Conservation (phyloP, 768 basidiomycete species). For the Glaciozyma martinii region DNA sequence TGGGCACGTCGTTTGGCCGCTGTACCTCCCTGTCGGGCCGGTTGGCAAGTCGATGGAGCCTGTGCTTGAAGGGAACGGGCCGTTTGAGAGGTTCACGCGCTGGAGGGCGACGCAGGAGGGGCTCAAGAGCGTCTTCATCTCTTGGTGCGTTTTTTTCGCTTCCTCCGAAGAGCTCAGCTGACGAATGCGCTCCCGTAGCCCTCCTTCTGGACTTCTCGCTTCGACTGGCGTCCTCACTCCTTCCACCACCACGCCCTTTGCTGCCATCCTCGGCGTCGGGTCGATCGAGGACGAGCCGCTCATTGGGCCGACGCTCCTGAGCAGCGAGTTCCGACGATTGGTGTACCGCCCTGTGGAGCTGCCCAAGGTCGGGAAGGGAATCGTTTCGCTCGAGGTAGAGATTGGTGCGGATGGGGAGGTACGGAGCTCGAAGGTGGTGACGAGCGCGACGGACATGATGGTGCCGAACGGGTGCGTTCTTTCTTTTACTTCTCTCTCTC, state of each 20-base stretch:
- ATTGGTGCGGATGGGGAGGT: no score
- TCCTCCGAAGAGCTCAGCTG: background rate
- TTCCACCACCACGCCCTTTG: background rate
- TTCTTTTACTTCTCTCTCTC: background rate
- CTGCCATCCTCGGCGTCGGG: background rate
- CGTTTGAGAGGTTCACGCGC: slow-evolving; percentile 1
- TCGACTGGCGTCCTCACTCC: slow-evolving; percentile 6
- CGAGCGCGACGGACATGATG: slow-evolving; percentile 10
- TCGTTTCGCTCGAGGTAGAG: background rate
- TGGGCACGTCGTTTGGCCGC: slow-evolving; percentile 23
- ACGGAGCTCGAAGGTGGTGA: background rate
- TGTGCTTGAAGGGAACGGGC: background rate
- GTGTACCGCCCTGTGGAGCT: slow-evolving; percentile 5
- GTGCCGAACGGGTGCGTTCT: slow-evolving; percentile 14
- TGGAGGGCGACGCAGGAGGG: background rate
- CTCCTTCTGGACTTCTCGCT: background rate
- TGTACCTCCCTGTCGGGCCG: slow-evolving; percentile 2
- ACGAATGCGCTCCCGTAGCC: background rate
- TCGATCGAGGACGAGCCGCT: background rate
- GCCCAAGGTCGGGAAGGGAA: background rate
- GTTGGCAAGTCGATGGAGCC: background rate
- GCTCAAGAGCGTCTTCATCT: slow-evolving; percentile 4
- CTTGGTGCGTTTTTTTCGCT: background rate
- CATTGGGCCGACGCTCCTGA: background rate
- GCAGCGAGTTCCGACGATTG: slow-evolving; percentile 1